Evolutionary conservation across 140 eudicot species (phyloP).

Genomic region (Senecio squalidus): DNA sequence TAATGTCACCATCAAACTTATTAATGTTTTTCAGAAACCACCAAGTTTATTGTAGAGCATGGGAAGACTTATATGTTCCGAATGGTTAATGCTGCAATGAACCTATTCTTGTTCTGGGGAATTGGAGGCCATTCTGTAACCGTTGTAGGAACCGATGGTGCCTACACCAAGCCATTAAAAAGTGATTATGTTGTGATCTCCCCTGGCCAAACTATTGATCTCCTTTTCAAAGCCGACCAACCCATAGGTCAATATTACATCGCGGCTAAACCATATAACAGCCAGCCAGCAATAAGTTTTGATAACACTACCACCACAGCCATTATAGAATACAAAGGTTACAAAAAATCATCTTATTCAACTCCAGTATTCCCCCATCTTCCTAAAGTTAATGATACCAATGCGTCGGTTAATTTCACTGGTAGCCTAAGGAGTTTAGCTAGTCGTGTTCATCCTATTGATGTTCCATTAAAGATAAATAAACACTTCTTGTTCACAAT

Average conservation of each 20-base stretch:
- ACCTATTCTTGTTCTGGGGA: constrained; percentile 35
- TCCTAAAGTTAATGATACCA: constrained; percentile 22
- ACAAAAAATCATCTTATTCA: constrained; percentile 7
- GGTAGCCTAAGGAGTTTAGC: constrained; percentile 36
- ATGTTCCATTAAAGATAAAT: constrained; percentile 29
- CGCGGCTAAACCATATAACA: constrained; percentile 32
- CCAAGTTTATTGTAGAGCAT: constrained; percentile 21
- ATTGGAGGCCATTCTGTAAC: constrained; percentile 26
- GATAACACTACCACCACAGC: constrained; percentile 29
- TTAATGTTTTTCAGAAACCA: constrained; percentile 34
- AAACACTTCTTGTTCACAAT: constrained; percentile 24
- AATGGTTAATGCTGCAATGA: constrained; percentile 47
- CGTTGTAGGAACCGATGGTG: constrained; percentile 41
- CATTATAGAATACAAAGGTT: constrained; percentile 18
- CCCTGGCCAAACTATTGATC: constrained; percentile 51
- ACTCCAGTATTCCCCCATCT: constrained; percentile 10
- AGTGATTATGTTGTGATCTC: constrained; percentile 25
- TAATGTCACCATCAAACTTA: too few relatives aligned
- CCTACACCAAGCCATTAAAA: constrained; percentile 41
- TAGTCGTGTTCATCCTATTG: constrained; percentile 28
- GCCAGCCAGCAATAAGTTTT: constrained; percentile 15
- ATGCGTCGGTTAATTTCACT: constrained; percentile 29
- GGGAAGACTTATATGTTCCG: constrained; percentile 43
- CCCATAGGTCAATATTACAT: constrained; percentile 31
- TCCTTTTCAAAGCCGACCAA: constrained; percentile 33